Base-by-base conservation (phyloP, 306 rosid species). In the Cucumis cinereus region DNA sequence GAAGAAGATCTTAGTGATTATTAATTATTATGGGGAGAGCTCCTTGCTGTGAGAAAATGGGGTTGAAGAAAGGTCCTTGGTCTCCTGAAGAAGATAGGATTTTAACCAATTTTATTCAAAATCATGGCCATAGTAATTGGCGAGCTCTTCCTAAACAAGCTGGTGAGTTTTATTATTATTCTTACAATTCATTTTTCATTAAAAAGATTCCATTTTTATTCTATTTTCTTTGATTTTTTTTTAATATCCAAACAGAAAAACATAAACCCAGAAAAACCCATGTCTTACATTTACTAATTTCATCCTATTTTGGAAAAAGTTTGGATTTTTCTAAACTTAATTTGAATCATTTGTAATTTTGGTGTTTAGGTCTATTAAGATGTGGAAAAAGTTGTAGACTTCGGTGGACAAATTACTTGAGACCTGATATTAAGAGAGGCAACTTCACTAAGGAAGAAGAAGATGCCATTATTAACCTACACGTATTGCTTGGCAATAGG, bases 31-130 rank as follows among this genome's bases (percentile, higher is more conserved):
- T 53, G 99, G 99, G 78, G 82, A 87, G 99, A 90, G 92, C 96
- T 85, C 98, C 98, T 64, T 94, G 99, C 84, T 94, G 99, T 83
- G 96, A 90, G 50, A 94, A 94, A 79, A 88, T 89, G 95, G 99
- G 99, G 41, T 40, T 94, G 81, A 94, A 90, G 83, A 94, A 79
- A 71, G 99, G 99, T 36, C 98, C 99, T 17, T 94, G 99, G 99
- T 82, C 91, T 50, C 67, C 88, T 13, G 92, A 94, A 35, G 99
- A 94, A 87, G 98, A 94, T 78, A 86, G 89, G 57, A 80, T 92
- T 73, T 84, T 94, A 66, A 74, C 56, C 5, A 85, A 88, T 56
- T 92, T 81, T 81, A 82, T 94, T 74, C 81, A 87, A 4, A 77
- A 75, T 7, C 81, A 88, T 81, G 98, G 96, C 76, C 97, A 92